Evolutionary conservation across 192 early-diverging fungal genomes (phyloP), one percentile per base, ranked within the genome.

Genomic region (Pilaira anomala): DNA sequence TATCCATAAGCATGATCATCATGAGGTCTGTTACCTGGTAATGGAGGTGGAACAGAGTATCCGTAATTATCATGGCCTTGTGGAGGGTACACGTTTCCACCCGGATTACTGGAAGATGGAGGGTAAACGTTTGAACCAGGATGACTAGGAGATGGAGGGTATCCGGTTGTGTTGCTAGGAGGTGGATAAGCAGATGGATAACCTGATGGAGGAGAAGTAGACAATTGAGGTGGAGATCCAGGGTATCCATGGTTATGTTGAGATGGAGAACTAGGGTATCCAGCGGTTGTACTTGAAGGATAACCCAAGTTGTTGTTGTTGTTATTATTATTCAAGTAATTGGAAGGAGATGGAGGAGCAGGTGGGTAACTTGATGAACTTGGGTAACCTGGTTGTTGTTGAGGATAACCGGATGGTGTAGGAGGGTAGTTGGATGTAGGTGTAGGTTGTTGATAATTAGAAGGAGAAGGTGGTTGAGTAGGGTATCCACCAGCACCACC

Each of bases 321-420:
- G 13, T 46, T 14, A n/a, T 46, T 46, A 19, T 46, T 14, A 14
- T n/a, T 19, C 44, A 46, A 46, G 16, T 46, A 18, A 14, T 18
- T 46, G 5, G 18, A 19, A 13, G 44, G 44, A 46, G 44, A 19
- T 14, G 44, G 44, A 46, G 44, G 44, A 46, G 44, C 16, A 4
- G 44, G 44, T 16, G 44, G 44, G 16, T 46, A 46, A 5, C 44
- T 14, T 6, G 44, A 6, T 6, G 44, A 6, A 16, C 4, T 18
- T 2, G 18, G 7, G 18, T 19, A 16, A 18, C 16, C 4, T 6
- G 13, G 44, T 2, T 8, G 44, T 4, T 46, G 66, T 57, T 67
- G 60, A 29, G 49, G 70, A 30, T 59, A 66, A 18, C 68, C 39
- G 2, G 66, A 3, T 25, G 48, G 66, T 36, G 68, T 57, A 48